Percentiles rank a stretch among this genome's conserved stretches.
These are phyloP conservation scores for Tripterygium wilfordii DNA, from an alignment of 177 flowering plant species.

Conservation along the genomic window DNA sequence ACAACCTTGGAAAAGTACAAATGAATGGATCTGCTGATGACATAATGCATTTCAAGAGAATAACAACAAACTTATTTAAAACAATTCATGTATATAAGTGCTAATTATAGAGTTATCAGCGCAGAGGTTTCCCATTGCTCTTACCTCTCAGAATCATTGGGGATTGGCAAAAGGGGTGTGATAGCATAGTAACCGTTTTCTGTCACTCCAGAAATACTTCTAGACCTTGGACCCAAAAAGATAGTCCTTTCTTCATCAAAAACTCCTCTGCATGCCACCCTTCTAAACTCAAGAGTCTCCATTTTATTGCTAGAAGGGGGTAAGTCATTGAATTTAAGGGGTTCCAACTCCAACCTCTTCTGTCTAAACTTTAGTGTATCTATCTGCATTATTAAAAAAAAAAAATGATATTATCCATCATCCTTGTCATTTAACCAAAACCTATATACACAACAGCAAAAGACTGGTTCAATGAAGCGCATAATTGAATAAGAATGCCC, in stretches of 20 bases:
- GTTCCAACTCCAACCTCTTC: conserved; percentile 53
- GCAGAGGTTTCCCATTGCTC: background rate
- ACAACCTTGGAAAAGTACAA: no score
- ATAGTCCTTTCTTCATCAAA: conserved; percentile 78
- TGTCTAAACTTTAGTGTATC: conserved; percentile 59
- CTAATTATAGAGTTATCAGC: no score
- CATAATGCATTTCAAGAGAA: no score
- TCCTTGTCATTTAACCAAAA: no score
- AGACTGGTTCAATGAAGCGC: no score
- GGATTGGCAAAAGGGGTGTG: conserved; percentile 69
- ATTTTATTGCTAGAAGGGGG: conserved; percentile 26
- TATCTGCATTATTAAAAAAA: conserved; percentile 31
- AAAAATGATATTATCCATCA: background rate
- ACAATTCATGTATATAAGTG: no score
- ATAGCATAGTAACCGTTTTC: conserved; percentile 91
- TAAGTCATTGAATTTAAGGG: conserved; percentile 29
- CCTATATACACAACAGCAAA: no score
- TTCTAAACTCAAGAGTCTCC: conserved; percentile 67
- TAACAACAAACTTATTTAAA: no score
- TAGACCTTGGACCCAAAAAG: conserved; percentile 87
- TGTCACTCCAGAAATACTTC: conserved; percentile 93
- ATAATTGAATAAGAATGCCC: no score
- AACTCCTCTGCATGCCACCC: conserved; percentile 61
- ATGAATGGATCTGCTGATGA: no score
- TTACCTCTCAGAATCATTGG: conserved; percentile 57